A percentile compares a stretch with the other conserved stretches of the same genome.
Conservation (phyloP, 352 stramenopile genomes). For the Peronosclerospora sorghi region DNA sequence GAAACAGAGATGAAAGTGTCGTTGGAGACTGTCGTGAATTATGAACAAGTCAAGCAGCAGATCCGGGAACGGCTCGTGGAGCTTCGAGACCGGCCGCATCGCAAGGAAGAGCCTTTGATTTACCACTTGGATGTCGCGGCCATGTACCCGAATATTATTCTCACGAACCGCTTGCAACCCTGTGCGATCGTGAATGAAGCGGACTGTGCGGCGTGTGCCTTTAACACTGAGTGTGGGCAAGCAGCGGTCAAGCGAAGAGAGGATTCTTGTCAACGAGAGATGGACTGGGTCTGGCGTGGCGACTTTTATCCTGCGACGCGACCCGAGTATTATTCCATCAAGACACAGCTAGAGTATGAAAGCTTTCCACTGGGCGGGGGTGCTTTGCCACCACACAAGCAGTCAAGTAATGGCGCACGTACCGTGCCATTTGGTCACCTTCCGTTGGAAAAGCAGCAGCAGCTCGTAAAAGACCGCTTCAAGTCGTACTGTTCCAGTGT, state of each 20-base stretch:
- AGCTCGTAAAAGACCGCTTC: conserved; percentile 68
- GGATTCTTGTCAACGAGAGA: conserved; percentile 91
- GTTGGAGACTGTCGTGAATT: conserved; percentile 88
- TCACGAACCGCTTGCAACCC: conserved; percentile 98
- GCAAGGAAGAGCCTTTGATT: conserved; percentile 90
- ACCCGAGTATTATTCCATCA: conserved; percentile 93
- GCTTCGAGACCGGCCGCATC: conserved; percentile 88
- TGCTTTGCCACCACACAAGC: too few species aligned
- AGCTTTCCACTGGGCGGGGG: conserved; percentile 57
- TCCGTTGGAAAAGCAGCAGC: conserved; percentile 40
- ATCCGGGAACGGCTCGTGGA: conserved; percentile 92
- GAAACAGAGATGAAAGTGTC: conserved; percentile 86
- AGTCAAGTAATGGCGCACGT: not conserved
- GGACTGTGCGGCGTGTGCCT: conserved; percentile 94
- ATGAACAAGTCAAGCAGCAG: conserved; percentile 68
- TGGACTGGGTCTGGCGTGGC: conserved; percentile 98
- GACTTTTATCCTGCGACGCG: conserved; percentile 92
- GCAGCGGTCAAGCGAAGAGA: conserved; percentile 65
- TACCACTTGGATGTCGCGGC: conserved; percentile 99
- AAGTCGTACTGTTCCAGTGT: conserved; percentile 94
- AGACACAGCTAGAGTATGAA: conserved; percentile 91
- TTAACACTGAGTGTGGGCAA: conserved; percentile 76
- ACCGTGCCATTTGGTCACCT: conserved; percentile 59
- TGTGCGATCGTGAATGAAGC: conserved; percentile 93
- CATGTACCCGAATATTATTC: conserved; percentile 99